phyloP scores from a whole-genome alignment of 129 eudicot genomes.

The Scalesia atractyloides region DNA sequence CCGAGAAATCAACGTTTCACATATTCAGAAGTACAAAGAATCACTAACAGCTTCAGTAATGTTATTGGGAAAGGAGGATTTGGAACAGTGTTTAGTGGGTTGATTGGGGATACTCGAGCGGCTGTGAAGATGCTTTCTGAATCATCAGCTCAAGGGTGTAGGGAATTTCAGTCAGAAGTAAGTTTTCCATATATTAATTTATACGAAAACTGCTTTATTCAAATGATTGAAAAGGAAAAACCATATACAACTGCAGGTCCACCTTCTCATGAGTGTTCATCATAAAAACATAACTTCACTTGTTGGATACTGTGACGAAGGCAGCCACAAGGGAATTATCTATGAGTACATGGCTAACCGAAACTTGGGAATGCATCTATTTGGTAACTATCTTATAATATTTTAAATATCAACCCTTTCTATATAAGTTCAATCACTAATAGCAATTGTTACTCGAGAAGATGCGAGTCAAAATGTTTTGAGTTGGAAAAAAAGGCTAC shows the following conservation, averaged over 20 bases:
- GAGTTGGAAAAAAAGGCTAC: slow-evolving; percentile 43
- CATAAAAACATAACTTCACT: slow-evolving; percentile 17
- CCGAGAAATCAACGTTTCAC: slow-evolving; percentile 24
- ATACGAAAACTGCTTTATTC: neutral
- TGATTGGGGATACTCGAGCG: slow-evolving; percentile 29
- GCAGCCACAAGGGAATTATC: slow-evolving; percentile 16
- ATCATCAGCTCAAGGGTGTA: slow-evolving; percentile 41
- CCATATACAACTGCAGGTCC: neutral
- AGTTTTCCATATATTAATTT: neutral
- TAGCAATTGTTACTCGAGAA: neutral
- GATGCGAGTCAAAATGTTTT: slow-evolving; percentile 14
- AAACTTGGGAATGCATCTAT: neutral
- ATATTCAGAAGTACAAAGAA: slow-evolving; percentile 35
- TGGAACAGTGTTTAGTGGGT: slow-evolving; percentile 51
- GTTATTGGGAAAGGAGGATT: slow-evolving; percentile 58
- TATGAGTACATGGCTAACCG: slow-evolving; percentile 14
- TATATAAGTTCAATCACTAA: slow-evolving; percentile 1
- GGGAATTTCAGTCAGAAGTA: slow-evolving; percentile 49
- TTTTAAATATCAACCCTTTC: neutral
- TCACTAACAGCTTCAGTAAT: slow-evolving; percentile 35
- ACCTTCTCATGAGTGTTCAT: slow-evolving; percentile 19
- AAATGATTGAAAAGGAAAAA: neutral
- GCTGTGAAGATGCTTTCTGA: slow-evolving; percentile 60
- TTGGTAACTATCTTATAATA: too few relatives aligned
- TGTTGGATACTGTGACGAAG: slow-evolving; percentile 13